Conservation (phyloP, 108 stramenopile species). For the Hondaea fermentalgiana region DNA sequence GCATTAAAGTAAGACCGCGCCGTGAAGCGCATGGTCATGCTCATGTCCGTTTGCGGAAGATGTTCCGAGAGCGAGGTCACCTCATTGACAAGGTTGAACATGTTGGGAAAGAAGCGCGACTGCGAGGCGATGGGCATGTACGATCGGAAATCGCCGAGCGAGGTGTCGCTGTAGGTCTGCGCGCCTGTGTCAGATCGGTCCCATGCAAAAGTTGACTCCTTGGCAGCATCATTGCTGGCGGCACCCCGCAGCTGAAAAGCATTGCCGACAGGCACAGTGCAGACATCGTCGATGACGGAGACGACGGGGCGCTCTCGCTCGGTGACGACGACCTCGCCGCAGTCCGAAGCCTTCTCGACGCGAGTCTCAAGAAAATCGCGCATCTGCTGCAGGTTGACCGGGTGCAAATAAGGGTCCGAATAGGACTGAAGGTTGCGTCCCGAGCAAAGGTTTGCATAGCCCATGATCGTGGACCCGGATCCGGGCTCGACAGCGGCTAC, state of each 20-base stretch:
- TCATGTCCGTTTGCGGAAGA: background rate
- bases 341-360: background rate
- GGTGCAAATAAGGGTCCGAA: background rate
- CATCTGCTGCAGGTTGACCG: background rate
- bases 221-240: background rate
- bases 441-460: background rate
- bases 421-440: background rate
- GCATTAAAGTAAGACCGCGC: background rate
- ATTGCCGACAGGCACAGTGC: background rate
- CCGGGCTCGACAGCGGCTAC: background rate
- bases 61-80: background rate
- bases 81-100: background rate
- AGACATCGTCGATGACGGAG: background rate
- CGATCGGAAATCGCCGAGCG: background rate
- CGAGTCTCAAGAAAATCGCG: background rate
- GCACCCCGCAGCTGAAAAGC: background rate
- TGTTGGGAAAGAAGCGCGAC: background rate
- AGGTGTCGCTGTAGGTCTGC: background rate
- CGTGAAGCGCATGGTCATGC: background rate
- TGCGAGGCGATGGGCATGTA: background rate
- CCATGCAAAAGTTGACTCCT: background rate
- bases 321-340: background rate
- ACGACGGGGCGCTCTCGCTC: background rate
- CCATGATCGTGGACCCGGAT: slow-evolving; percentile 9
- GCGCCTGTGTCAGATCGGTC: background rate